Evolutionary conservation across 805 yeast species (phyloP), one percentile per base, ranked within the genome.

Genomic region (Gaillardinia entomophila): DNA sequence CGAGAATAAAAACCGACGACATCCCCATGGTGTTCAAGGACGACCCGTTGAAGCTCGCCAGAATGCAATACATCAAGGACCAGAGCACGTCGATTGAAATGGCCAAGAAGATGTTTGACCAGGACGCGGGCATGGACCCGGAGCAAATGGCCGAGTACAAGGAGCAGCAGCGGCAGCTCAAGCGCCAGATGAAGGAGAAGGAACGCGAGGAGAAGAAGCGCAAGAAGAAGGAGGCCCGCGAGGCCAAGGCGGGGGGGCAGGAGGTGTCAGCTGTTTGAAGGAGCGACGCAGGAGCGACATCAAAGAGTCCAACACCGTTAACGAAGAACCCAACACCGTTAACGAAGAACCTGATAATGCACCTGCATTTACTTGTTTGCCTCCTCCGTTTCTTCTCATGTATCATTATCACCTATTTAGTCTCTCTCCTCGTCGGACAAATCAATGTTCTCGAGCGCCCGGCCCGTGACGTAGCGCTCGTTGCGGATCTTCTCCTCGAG

Each of bases 381-480:
- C n/a, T n/a, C n/a, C n/a, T n/a, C n/a, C n/a, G n/a, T n/a, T n/a
- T n/a, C n/a, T n/a, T n/a, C 5, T 8, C 24, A 22, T 22, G 24
- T 5, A 7, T 12, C 5, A 22, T 6, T 46, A 40, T 12, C 42
- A n/a, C n/a, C n/a, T n/a, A n/a, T n/a, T n/a, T n/a, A n/a, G n/a
- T n/a, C n/a, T n/a, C n/a, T n/a, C 15, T 32, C 31, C 4, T 42
- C 45, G 10, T 36, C 46, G 2, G 20, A 32, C 4, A 27, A 28
- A 10, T 38, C 55, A 24, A 53, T 30, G 45, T 69, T 73, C 41
- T 73, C 75, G 34, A 75, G 60, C 3, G 77, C 71, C 43, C 75
- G 68, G 1, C 82, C 82, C 32, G 66, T 65, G 10, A 76, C 75
- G 38, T 75, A 77, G 37, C 66, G 65, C 42, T 76, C 79, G 36